Conservation (phyloP, 345 rosid species). For the Gynandropsis gynandra region DNA sequence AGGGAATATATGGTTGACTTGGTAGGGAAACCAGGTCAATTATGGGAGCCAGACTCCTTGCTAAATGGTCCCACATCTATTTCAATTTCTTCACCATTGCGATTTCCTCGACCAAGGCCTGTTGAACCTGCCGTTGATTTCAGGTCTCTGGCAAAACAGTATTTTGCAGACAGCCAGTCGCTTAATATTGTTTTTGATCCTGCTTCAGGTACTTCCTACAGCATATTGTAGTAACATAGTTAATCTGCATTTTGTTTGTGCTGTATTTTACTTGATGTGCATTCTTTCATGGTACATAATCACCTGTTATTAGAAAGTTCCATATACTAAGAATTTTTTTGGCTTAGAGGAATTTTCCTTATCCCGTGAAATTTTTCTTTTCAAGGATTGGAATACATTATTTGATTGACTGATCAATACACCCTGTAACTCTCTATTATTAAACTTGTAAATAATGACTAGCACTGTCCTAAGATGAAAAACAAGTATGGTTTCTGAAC, state of each 20-base stretch:
- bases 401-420: no score
- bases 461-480: no score
- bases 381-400: no score
- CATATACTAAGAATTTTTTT: no score
- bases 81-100: slow-evolving; percentile 87
- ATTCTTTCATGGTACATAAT: no score
- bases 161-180: slow-evolving; percentile 66
- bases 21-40: slow-evolving; percentile 81
- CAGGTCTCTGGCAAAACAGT: slow-evolving; percentile 83
- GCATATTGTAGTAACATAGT: neutral
- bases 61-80: slow-evolving; percentile 95
- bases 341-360: no score
- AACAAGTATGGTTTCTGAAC: no score
- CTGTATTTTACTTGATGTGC: no score
- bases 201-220: slow-evolving; percentile 52
- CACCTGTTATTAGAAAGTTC: no score
- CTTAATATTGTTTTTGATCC: slow-evolving; percentile 75
- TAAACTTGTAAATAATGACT: no score
- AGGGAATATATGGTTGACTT: slow-evolving; percentile 96
- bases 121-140: slow-evolving; percentile 66
- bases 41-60: slow-evolving; percentile 91
- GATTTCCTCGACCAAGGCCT: slow-evolving; percentile 72
- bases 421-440: no score
- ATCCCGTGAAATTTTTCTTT: no score
- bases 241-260: slow-evolving; percentile 7